Evolutionary conservation across 495 filamentous ascomycete genomes (phyloP).

Genomic region (Rostrohypoxylon terebratum): DNA sequence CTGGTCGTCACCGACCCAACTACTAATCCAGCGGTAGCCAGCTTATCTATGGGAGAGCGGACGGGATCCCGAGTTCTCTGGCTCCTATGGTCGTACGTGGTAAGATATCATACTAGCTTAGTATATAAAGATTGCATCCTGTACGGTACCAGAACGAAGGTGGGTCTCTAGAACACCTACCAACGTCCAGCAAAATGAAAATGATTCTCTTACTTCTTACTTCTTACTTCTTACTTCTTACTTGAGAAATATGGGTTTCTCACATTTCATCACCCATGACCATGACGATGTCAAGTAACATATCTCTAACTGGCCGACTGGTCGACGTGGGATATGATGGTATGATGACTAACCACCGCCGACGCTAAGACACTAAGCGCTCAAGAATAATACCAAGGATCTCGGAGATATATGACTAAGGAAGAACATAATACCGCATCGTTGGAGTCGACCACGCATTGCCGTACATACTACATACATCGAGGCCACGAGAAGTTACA

Average conservation of each 20-base stretch:
- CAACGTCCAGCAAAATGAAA: neutral
- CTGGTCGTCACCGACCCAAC: slow-evolving; percentile 64
- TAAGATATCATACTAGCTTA: neutral
- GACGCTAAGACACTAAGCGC: neutral
- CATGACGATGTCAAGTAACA: too few relatives aligned
- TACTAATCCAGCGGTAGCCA: slow-evolving; percentile 57
- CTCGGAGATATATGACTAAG: neutral
- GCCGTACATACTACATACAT: neutral
- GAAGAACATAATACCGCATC: neutral
- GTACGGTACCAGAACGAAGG: neutral
- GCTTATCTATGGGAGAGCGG: slow-evolving; percentile 63
- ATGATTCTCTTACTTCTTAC: neutral
- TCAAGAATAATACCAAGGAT: neutral
- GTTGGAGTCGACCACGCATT: neutral
- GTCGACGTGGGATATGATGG: neutral
- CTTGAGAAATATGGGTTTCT: too few relatives aligned
- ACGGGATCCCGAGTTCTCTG: slow-evolving; percentile 63
- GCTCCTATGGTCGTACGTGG: slow-evolving; percentile 60
- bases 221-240: too few relatives aligned
- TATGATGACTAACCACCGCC: neutral
- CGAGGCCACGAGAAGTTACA: neutral
- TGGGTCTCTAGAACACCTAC: neutral
- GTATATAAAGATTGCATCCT: neutral
- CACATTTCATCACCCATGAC: too few relatives aligned
- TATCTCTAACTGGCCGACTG: too few relatives aligned